Evolutionary conservation across 257 asterid genomes (phyloP).

Genomic region (Lavandula angustifolia): DNA sequence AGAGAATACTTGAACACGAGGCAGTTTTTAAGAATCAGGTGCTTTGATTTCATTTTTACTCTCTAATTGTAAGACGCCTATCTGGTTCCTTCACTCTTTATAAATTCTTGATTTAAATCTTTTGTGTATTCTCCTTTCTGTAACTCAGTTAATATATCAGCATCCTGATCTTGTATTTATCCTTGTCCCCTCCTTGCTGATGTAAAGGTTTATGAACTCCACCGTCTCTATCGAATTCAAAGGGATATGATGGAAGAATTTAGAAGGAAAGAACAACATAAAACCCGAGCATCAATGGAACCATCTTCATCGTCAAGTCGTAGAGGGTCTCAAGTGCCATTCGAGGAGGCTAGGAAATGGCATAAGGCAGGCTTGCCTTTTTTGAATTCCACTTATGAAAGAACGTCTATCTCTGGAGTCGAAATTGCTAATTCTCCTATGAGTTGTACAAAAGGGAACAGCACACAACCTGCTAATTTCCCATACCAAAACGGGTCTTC

Average conservation of each 20-base stretch:
- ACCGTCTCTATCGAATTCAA: constrained; percentile 82
- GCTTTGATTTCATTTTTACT: constrained; percentile 23
- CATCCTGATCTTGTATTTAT: constrained; percentile 18
- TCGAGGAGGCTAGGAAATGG: constrained; percentile 73
- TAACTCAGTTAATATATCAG: background rate
- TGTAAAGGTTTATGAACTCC: constrained; percentile 77
- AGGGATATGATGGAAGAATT: constrained; percentile 90
- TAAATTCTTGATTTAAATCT: constrained; percentile 12
- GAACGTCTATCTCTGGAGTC: constrained; percentile 55
- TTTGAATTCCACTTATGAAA: constrained; percentile 50
- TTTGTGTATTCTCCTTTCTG: background rate
- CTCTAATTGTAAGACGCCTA: constrained; percentile 1
- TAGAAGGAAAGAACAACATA: constrained; percentile 47
- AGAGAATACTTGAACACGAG: constrained; percentile 91
- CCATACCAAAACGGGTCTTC: constrained; percentile 49
- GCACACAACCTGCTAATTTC: constrained; percentile 39
- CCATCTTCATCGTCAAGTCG: constrained; percentile 77
- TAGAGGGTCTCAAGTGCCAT: constrained; percentile 50
- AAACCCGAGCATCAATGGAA: constrained; percentile 58
- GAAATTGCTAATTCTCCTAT: constrained; percentile 66
- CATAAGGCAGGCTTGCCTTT: constrained; percentile 56
- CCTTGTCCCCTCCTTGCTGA: background rate
- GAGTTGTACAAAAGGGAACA: constrained; percentile 66
- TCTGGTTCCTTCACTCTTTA: background rate
- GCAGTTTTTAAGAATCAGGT: constrained; percentile 84